phyloP scores from a whole-genome alignment of 2,329 filamentous ascomycete species.

The Monilinia laxa region DNA sequence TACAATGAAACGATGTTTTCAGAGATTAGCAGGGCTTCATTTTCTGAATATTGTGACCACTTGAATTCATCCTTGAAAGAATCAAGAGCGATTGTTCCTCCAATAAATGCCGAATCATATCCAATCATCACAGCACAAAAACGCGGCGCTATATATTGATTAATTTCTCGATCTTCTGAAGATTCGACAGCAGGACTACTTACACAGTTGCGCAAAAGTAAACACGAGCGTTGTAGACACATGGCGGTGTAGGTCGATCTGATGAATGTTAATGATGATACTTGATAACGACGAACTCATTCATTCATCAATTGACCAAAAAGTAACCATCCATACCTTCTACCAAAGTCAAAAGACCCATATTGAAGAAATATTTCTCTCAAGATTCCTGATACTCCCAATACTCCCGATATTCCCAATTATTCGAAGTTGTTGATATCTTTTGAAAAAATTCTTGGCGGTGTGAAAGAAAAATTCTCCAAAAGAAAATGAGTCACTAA shows the following conservation, averaged over 20 bases:
- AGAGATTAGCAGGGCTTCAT: conserved; percentile 24
- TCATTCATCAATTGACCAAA: conserved; percentile 30
- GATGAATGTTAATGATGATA: neutral
- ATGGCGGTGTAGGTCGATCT: conserved; percentile 35
- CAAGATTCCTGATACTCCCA: neutral
- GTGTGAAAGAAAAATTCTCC: conserved; percentile 14
- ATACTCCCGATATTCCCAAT: neutral
- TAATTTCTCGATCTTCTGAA: neutral
- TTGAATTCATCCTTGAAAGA: conserved; percentile 33
- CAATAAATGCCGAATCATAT: conserved; percentile 36
- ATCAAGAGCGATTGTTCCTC: conserved; percentile 33
- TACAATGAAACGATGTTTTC: conserved; percentile 37
- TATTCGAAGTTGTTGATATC: neutral
- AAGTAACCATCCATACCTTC: conserved; percentile 49
- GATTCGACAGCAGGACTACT: conserved; percentile 22
- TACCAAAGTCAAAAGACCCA: conserved; percentile 49
- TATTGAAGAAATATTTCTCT: conserved; percentile 20
- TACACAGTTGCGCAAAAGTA: conserved; percentile 32
- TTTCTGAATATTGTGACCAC: conserved; percentile 31
- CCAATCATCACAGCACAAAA: conserved; percentile 52
- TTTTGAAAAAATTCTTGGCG: conserved; percentile 4
- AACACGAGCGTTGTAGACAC: conserved; percentile 34
- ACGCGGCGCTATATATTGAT: conserved; percentile 46
- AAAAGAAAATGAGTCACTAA: conserved; percentile 9
- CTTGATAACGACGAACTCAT: conserved; percentile 43